Conservation (phyloP, 2,329 filamentous ascomycete species). For the Alternaria consortialis region DNA sequence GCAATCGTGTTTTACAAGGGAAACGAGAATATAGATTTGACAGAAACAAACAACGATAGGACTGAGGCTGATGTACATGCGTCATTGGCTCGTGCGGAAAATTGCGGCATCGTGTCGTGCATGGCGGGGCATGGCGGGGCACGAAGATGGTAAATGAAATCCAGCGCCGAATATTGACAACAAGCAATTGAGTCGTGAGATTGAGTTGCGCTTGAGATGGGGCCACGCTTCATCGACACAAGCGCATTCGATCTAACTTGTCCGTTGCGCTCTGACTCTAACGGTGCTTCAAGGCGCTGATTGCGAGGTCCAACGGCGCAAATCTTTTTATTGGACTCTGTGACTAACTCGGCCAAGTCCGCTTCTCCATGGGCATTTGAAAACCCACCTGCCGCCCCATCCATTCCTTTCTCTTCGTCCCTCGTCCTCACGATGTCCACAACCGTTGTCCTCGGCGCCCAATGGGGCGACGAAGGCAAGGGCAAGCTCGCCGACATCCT, state of each 20-base stretch:
- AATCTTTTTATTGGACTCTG: conserved; percentile 35
- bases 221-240: neutral
- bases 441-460: conserved; percentile 67
- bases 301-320: conserved; percentile 22
- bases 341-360: conserved; percentile 27
- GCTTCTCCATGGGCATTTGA: conserved; percentile 28
- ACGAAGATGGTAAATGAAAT: conserved; percentile 8
- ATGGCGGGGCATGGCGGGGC: conserved; percentile 28
- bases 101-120: conserved; percentile 22
- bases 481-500: conserved; percentile 69
- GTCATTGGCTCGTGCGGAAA: conserved; percentile 24
- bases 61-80: conserved; percentile 7
- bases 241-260: neutral
- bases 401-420: conserved; percentile 15
- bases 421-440: conserved; percentile 54
- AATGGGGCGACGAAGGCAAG: conserved; percentile 69
- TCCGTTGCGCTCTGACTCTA: neutral
- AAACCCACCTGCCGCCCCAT: conserved; percentile 31
- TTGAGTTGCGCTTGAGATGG: neutral
- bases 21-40: too few relatives aligned
- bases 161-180: neutral
- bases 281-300: neutral
- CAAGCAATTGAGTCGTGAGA: neutral
- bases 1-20: neutral
- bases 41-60: too few relatives aligned